Conservation (phyloP, 164 flowering plant species). For the Saururus chinensis region DNA sequence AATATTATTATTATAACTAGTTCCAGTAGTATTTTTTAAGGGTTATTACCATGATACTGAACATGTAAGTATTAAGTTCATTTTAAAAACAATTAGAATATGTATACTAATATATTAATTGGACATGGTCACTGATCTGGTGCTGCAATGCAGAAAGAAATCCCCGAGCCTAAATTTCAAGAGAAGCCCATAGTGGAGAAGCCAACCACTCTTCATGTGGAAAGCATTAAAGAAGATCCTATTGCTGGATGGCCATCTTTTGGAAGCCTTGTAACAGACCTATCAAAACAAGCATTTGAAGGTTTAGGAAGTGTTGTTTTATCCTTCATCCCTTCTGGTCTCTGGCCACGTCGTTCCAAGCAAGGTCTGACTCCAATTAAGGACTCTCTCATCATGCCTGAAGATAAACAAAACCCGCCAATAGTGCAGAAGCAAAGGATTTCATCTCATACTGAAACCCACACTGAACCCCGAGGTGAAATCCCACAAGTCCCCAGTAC, state of each 20-base stretch:
- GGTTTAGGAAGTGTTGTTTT: slow-evolving; percentile 27
- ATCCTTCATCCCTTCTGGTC: slow-evolving; percentile 32
- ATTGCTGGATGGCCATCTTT: slow-evolving; percentile 78
- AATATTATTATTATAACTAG: too few relatives aligned
- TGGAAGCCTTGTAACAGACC: slow-evolving; percentile 60
- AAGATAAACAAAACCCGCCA: slow-evolving; percentile 47
- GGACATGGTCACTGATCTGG: neutral
- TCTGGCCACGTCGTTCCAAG: slow-evolving; percentile 23
- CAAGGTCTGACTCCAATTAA: slow-evolving; percentile 62
- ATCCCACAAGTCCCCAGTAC: slow-evolving; percentile 12
- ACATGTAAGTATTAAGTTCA: too few relatives aligned
- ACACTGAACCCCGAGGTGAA: slow-evolving; percentile 20
- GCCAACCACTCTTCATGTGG: slow-evolving; percentile 24
- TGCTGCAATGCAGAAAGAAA: neutral
- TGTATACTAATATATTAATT: too few relatives aligned
- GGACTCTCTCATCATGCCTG: slow-evolving; percentile 76
- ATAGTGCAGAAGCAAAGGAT: slow-evolving; percentile 41
- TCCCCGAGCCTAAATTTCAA: slow-evolving; percentile 5
- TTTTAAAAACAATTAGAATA: neutral
- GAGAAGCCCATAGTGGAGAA: slow-evolving; percentile 30
- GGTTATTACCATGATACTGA: too few relatives aligned
- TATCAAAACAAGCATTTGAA: slow-evolving; percentile 51
- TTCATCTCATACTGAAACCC: slow-evolving; percentile 18
- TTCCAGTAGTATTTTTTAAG: too few relatives aligned
- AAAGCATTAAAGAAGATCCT: slow-evolving; percentile 50